Conservation (phyloP, 345 rosid species). For the Camelina laxa region DNA sequence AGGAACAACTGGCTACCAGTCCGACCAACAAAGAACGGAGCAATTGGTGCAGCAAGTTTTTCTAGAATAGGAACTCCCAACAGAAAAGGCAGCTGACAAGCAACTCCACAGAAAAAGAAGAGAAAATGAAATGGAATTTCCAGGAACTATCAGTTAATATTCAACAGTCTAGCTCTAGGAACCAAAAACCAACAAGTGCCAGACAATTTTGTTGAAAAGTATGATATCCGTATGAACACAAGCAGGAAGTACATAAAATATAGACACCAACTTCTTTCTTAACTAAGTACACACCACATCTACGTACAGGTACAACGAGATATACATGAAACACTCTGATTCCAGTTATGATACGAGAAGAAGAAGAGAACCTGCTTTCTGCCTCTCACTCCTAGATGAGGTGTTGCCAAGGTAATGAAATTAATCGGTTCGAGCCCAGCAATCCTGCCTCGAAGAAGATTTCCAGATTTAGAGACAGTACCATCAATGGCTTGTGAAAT, state of each 20-base stretch:
- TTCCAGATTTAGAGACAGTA: conserved; percentile 43
- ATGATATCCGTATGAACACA: not conserved
- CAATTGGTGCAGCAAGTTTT: conserved; percentile 85
- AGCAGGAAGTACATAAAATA: not conserved
- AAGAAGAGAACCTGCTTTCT: conserved; percentile 74
- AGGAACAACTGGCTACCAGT: conserved; percentile 93
- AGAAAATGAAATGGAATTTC: conserved; percentile 21
- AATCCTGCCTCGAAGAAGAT: conserved; percentile 57
- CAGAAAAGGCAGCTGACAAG: conserved; percentile 84
- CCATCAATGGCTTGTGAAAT: conserved; percentile 38
- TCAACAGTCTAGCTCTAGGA: not conserved
- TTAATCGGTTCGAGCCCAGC: conserved; percentile 91
- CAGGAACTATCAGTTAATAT: not conserved
- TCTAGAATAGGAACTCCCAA: conserved; percentile 87
- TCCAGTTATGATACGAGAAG: not conserved
- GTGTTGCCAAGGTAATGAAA: conserved; percentile 97
- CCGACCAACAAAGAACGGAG: conserved; percentile 73
- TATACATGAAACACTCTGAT: not conserved
- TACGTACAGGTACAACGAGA: not conserved
- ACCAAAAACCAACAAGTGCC: not conserved
- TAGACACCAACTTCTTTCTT: not conserved
- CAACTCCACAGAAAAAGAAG: not conserved
- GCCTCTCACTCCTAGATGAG: conserved; percentile 99
- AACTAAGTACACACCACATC: conserved; percentile 16
- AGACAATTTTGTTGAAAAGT: not conserved